These are phyloP conservation scores for Plasmodium billcollinsi DNA, from an alignment of 169 alveolate genomes.

Conservation along the genomic window DNA sequence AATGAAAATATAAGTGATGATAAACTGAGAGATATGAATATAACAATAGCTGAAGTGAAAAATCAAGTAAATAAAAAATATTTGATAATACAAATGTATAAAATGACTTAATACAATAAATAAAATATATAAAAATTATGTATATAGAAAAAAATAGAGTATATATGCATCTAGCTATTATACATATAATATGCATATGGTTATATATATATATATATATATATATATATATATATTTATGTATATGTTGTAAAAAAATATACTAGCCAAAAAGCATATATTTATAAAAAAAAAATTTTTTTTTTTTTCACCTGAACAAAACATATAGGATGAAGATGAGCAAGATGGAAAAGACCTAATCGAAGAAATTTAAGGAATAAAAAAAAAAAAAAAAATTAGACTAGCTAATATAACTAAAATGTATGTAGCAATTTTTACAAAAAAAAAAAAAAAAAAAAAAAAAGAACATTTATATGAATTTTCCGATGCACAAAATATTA, in stretches of 20 bases:
- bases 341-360: conserved; percentile 37
- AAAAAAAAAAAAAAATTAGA: conserved; percentile 13
- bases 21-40: conserved; percentile 54
- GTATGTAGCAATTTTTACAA: conserved; percentile 5
- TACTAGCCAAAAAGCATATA: not conserved
- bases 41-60: conserved; percentile 59
- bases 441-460: not conserved
- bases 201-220: no score
- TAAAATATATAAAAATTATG: no score
- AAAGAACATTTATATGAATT: not conserved
- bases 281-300: not conserved
- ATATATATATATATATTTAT: not conserved
- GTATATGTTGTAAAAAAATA: not conserved
- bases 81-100: no score
- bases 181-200: no score
- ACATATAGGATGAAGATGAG: conserved; percentile 33
- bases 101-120: no score
- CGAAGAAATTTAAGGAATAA: conserved; percentile 7
- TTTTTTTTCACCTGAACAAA: conserved; percentile 43
- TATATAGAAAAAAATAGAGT: no score
- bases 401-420: conserved; percentile 9
- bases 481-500: no score
- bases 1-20: conserved; percentile 56
- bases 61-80: conserved; percentile 28
- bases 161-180: no score